Evolutionary conservation across 164 flowering plant genomes (phyloP), one percentile per base, ranked within the genome.

Genomic region (Piper longum): DNA sequence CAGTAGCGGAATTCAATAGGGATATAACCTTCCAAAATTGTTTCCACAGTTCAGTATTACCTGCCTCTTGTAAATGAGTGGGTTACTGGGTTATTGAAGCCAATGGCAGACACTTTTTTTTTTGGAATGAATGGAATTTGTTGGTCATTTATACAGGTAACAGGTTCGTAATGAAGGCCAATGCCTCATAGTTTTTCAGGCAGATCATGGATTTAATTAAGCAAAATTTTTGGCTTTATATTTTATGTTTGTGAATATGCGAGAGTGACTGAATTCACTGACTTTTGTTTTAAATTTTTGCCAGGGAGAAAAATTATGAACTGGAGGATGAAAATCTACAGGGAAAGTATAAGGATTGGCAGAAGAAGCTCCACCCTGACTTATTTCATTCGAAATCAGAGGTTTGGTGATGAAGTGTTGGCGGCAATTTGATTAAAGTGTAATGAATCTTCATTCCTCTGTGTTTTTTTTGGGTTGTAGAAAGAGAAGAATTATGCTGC

Each of bases 331-430:
- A 60, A 0, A 72, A 73, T 73, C 79, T 93, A 44, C 96, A 87
- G 69, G 74, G 83, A 19, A 90, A 82, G 77, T 93, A 88, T 77
- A 90, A 93, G 72, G 82, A 78, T 57, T 90, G 97, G 99, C 99
- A 90, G 73, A 93, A 93, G 80, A 90, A 87, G 72, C 66, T 93
- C 67, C 98, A 93, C 72, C 98, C 98, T 77, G 98, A 93, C 83
- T 70, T 93, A 52, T 97, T 93, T 61, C 97, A 93, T 75, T 67
- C 92, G 16, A 90, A 93, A 70, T 88, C 98, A n/a, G 78, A 88
- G 95, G 98, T 88, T 43, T 16, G 71, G 57, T 4, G 36, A 54
- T 61, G 56, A 16, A 39, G 8, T 18, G 12, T 4, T 66, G 19
- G 16, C 16, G 5, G 1, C 17, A 19, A 16, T 39, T 43, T 4